These are phyloP conservation scores for Camillea tinctor DNA, from an alignment of 2,329 filamentous ascomycete species.

Conservation along the genomic window DNA sequence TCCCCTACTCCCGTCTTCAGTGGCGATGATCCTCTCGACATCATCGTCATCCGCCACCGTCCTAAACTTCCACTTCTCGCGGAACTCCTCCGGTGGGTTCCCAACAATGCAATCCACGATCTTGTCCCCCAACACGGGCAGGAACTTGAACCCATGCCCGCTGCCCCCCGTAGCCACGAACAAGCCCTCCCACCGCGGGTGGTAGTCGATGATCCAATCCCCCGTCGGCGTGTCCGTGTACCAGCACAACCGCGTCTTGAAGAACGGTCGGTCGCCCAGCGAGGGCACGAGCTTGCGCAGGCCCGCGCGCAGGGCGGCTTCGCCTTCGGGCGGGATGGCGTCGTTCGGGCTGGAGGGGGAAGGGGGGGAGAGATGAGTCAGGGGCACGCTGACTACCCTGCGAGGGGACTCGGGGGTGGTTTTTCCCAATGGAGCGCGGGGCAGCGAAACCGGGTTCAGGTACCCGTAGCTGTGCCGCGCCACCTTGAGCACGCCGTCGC, in stretches of 20 bases:
- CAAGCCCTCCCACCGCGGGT: constrained; percentile 58
- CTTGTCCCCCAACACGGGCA: constrained; percentile 64
- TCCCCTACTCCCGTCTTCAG: constrained; percentile 54
- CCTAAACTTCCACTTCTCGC: constrained; percentile 63
- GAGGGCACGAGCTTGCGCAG: constrained; percentile 61
- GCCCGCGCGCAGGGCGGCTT: constrained; percentile 58
- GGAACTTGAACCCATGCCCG: constrained; percentile 68
- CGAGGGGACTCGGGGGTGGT: not conserved
- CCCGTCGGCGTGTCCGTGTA: constrained; percentile 72
- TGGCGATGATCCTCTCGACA: constrained; percentile 40
- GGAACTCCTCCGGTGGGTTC: constrained; percentile 49
- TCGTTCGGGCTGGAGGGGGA: too few species aligned
- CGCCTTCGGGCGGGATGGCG: constrained; percentile 59
- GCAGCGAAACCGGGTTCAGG: constrained; percentile 46
- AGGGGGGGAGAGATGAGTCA: constrained; percentile 52
- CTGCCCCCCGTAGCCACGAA: constrained; percentile 64
- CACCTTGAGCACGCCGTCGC: constrained; percentile 61
- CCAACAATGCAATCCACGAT: constrained; percentile 55
- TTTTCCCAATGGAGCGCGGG: constrained; percentile 23
- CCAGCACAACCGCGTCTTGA: constrained; percentile 67
- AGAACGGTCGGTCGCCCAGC: constrained; percentile 57
- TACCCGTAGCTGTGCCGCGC: constrained; percentile 71
- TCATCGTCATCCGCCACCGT: constrained; percentile 45
- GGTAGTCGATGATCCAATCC: constrained; percentile 70
- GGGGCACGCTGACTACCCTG: constrained; percentile 37